These are phyloP conservation scores for Collybia mongolica DNA, from an alignment of 768 basidiomycete species.

Conservation along the genomic window DNA sequence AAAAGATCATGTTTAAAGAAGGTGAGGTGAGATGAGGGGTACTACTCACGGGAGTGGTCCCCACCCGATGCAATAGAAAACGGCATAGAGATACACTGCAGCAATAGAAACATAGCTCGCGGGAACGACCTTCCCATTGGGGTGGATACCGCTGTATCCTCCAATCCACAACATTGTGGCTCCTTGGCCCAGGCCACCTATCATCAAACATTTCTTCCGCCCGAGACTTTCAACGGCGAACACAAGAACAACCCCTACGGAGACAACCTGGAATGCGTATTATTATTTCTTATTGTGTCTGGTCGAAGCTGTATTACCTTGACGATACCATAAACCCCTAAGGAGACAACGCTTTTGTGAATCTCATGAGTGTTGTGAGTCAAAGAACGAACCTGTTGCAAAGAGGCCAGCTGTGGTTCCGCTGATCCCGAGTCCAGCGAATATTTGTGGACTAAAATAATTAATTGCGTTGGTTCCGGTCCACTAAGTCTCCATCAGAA, in stretches of 20 bases:
- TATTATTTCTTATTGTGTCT: not conserved
- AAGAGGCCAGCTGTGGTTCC: constrained; percentile 42
- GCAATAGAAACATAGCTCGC: constrained; percentile 43
- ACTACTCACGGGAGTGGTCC: constrained; percentile 33
- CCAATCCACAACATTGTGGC: constrained; percentile 49
- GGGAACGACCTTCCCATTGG: constrained; percentile 24
- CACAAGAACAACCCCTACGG: constrained; percentile 35
- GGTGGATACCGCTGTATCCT: constrained; percentile 36
- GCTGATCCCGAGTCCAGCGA: constrained; percentile 44
- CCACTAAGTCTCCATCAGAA: constrained; percentile 33
- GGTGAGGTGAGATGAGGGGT: not conserved
- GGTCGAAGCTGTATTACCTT: constrained; percentile 17
- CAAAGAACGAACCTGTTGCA: constrained; percentile 38
- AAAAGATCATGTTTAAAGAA: constrained; percentile 3
- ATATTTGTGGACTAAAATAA: constrained; percentile 54
- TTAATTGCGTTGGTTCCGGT: constrained; percentile 56
- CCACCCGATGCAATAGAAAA: constrained; percentile 44
- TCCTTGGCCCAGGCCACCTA: constrained; percentile 49
- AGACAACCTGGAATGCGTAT: constrained; percentile 34
- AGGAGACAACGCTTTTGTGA: not conserved
- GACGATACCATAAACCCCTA: constrained; percentile 33
- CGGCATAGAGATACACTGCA: constrained; percentile 45
- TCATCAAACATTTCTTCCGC: constrained; percentile 46
- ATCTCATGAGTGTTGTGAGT: not conserved
- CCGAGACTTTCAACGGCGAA: constrained; percentile 50